Evolutionary conservation across 169 alveolate species (phyloP).

Genomic region (Eimeria necatrix): DNA sequence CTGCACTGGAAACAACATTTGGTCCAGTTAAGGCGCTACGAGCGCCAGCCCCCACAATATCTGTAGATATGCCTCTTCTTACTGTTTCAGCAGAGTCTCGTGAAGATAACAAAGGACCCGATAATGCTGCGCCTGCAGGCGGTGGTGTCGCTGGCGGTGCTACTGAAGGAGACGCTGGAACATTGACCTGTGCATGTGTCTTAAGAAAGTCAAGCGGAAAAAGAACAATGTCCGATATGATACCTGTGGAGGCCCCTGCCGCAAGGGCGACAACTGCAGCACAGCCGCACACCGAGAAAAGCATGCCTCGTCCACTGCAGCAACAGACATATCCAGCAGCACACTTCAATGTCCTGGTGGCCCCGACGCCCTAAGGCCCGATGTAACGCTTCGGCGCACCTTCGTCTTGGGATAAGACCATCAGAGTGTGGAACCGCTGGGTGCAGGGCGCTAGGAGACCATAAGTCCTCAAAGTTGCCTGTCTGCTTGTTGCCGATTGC

Average conservation of each 20-base stretch:
- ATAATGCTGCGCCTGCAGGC: not conserved
- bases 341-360: not conserved
- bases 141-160: not conserved
- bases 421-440: not conserved
- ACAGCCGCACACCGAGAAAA: not conserved
- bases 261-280: conserved; percentile 72
- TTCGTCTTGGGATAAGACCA: conserved; percentile 39
- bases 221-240: conserved; percentile 45
- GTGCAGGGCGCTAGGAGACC: too few species aligned
- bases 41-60: not conserved
- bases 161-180: not conserved
- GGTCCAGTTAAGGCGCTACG: too few species aligned
- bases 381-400: conserved; percentile 2
- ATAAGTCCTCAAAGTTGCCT: too few species aligned
- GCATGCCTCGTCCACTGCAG: not conserved
- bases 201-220: conserved; percentile 59
- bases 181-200: conserved; percentile 58
- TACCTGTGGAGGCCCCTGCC: conserved; percentile 77
- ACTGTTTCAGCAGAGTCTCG: not conserved
- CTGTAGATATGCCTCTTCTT: not conserved
- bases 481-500: too few species aligned
- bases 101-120: not conserved
- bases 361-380: not conserved
- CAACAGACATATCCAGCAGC: not conserved
- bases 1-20: not conserved